Evolutionary conservation across 306 rosid genomes (phyloP).

Genomic region (Alnus rubra): DNA sequence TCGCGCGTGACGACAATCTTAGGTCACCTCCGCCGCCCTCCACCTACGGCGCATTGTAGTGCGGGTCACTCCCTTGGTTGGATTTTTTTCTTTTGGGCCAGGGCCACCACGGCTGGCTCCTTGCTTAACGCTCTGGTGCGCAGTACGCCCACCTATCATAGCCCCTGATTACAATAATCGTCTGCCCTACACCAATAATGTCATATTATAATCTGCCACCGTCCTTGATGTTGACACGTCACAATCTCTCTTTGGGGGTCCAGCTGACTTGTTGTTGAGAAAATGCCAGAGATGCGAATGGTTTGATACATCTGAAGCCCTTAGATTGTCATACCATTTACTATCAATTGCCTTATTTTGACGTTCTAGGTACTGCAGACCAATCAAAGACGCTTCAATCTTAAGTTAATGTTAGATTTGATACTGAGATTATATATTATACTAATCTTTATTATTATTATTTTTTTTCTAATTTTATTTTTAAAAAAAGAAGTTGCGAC

Average conservation of each 20-base stretch:
- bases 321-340: too few species aligned
- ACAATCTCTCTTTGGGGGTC: slow-evolving; percentile 3
- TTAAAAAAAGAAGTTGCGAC: too few species aligned
- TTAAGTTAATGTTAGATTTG: too few species aligned
- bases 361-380: too few species aligned
- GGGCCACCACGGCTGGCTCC: neutral
- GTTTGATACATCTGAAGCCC: too few species aligned
- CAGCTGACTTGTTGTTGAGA: neutral
- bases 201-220: neutral
- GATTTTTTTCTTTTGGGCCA: neutral
- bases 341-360: too few species aligned
- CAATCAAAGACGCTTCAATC: too few species aligned
- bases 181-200: slow-evolving; percentile 24
- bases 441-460: too few species aligned
- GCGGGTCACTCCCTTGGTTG: slow-evolving; percentile 10
- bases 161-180: slow-evolving; percentile 32
- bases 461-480: too few species aligned
- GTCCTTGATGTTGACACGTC: slow-evolving; percentile 24
- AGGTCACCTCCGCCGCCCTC: slow-evolving; percentile 50
- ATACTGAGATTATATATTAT: too few species aligned
- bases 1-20: slow-evolving; percentile 59
- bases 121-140: slow-evolving; percentile 1
- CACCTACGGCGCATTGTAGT: slow-evolving; percentile 35
- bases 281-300: too few species aligned
- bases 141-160: slow-evolving; percentile 25